phyloP scores from a whole-genome alignment of 2,329 filamentous ascomycete genomes.

The Sodiomyces alkalinus region DNA sequence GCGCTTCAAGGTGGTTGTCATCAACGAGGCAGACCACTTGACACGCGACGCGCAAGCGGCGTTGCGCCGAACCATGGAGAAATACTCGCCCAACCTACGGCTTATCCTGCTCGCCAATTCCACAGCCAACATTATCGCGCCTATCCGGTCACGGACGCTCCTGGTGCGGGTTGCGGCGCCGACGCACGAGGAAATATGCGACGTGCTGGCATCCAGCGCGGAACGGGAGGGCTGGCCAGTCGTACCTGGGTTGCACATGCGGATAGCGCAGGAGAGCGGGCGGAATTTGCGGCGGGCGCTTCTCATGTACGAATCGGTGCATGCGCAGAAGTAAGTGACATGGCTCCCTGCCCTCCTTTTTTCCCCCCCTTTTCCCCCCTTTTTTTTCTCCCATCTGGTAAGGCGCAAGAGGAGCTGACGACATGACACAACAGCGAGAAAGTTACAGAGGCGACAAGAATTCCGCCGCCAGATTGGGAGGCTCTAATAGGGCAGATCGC shows the following conservation, averaged over 20 bases:
- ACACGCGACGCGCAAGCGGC: constrained; percentile 92
- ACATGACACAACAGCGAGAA: constrained; percentile 60
- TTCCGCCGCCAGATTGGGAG: constrained; percentile 95
- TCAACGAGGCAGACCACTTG: constrained; percentile 95
- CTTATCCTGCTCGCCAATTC: constrained; percentile 89
- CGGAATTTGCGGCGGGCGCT: constrained; percentile 80
- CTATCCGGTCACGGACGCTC: constrained; percentile 82
- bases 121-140: constrained; percentile 97
- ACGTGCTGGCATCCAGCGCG: constrained; percentile 53
- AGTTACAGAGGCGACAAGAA: constrained; percentile 71
- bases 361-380: too few relatives aligned
- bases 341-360: too few relatives aligned
- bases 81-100: constrained; percentile 89
- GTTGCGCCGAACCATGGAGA: constrained; percentile 92
- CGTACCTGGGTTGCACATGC: constrained; percentile 58
- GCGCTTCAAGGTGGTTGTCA: constrained; percentile 95
- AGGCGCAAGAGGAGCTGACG: constrained; percentile 14
- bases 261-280: constrained; percentile 81
- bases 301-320: constrained; percentile 93
- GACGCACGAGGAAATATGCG: constrained; percentile 68
- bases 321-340: constrained; percentile 95
- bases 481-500: constrained; percentile 78
- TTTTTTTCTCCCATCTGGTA: background rate
- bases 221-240: constrained; percentile 76
- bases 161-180: constrained; percentile 86